Base-by-base conservation (phyloP, 148 eudicot species). In the Spergularia marina region DNA sequence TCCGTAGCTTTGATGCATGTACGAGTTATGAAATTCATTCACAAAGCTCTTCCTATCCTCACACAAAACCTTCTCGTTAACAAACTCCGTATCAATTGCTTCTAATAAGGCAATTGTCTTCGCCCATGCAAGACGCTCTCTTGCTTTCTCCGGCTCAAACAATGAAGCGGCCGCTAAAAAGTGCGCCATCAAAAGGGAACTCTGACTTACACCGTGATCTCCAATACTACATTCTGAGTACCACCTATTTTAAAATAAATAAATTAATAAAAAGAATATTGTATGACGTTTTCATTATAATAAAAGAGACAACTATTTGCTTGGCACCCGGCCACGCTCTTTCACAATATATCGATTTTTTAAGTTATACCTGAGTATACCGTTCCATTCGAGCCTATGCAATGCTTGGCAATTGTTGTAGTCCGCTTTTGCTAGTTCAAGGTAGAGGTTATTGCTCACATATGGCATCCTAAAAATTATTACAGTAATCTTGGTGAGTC, bases 351-450 rank as follows among this genome's bases (percentile, higher is more conserved):
- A 30, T 30, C 4, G 2, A 30, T 30, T 30, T 30, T 30, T 0
- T 2, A 30, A 30, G 36, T 30, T 30, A 30, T 30, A 94, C 98
- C 86, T 85, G 61, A 83, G 85, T 13, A 90, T 71, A 71, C 51
- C 71, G 75, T 76, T 84, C 96, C 93, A 90, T 75, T 94, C 98
- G 8, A 74, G 82, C 75, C 75, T 85, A 74, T 94, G 96, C 79
- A 90, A 76, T 65, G 79, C 80, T 75, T 89, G 96, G 79, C 89
- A 89, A 13, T 86, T 82, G 74, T 89, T 87, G 80, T 79, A 94
- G 81, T 94, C 98, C 52, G 84, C 75, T 80, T 90, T 94, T 16
- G 97, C 98, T 16, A 91, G 85, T 83, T 94, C 96, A 54, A 91
- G 88, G 70, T 90, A 94, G 9, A 53, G 63, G 55, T 87, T 89